Conservation (phyloP, 2,329 filamentous ascomycete genomes). For the Hortaea werneckii region DNA sequence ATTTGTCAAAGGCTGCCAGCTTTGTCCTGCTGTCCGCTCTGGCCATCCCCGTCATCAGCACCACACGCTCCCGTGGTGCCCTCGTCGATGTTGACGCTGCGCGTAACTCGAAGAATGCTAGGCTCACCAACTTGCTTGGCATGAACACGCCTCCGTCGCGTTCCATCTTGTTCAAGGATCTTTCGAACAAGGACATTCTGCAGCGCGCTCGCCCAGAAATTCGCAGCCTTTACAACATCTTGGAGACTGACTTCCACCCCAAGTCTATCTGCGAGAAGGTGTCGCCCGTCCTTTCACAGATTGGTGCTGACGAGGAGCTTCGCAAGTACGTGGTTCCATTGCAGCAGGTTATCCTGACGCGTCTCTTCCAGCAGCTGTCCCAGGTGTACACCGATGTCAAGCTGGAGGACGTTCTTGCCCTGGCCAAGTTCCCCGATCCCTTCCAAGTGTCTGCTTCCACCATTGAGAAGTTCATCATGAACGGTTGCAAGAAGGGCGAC, state of each 20-base stretch:
- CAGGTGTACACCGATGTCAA: constrained; percentile 99
- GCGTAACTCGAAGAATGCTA: constrained; percentile 97
- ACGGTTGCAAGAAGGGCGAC: constrained; percentile 99
- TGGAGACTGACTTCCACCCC: constrained; percentile 98
- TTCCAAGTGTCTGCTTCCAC: constrained; percentile 85
- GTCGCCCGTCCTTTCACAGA: constrained; percentile 86
- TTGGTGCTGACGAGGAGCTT: constrained; percentile 90
- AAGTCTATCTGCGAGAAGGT: constrained; percentile 99
- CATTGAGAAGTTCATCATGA: constrained; percentile 99
- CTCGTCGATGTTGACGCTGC: constrained; percentile 95
- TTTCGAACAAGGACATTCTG: constrained; percentile 85
- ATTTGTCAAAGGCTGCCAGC: constrained; percentile 87
- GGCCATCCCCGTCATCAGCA: constrained; percentile 98
- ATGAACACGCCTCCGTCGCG: constrained; percentile 86
- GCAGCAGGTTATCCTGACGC: constrained; percentile 96
- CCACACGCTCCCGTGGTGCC: constrained; percentile 85
- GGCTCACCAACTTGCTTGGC: constrained; percentile 87
- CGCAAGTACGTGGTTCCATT: constrained; percentile 91
- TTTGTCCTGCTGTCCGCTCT: constrained; percentile 92
- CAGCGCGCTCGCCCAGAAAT: constrained; percentile 92
- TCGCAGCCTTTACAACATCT: constrained; percentile 92
- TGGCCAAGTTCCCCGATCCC: constrained; percentile 91
- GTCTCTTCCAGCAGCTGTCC: constrained; percentile 96
- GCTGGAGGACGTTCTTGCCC: constrained; percentile 80
- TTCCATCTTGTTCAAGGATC: constrained; percentile 87